phyloP scores from a whole-genome alignment of 2,329 filamentous ascomycete genomes.

The Claviceps fusiformis region DNA sequence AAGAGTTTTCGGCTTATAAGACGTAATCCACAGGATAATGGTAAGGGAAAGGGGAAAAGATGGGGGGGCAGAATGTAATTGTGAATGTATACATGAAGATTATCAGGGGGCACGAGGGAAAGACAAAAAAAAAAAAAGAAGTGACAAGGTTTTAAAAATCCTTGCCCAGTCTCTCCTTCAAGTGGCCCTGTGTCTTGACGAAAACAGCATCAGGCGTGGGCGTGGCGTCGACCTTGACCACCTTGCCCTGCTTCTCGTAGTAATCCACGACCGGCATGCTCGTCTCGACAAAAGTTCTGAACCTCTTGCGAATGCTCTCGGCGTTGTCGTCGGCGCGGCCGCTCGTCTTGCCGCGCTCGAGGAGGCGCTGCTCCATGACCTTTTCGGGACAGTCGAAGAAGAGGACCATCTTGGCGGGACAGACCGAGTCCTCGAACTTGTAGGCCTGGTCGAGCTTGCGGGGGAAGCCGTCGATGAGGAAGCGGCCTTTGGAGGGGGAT shows the following conservation, averaged over 20 bases:
- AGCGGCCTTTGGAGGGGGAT: constrained; percentile 44
- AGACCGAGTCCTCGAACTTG: constrained; percentile 85
- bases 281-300: constrained; percentile 84
- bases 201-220: constrained; percentile 50
- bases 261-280: constrained; percentile 94
- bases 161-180: constrained; percentile 34
- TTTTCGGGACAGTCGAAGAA: constrained; percentile 91
- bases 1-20: not conserved
- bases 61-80: not conserved
- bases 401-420: constrained; percentile 69
- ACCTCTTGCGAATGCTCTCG: constrained; percentile 92
- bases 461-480: constrained; percentile 75
- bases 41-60: not conserved
- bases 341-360: constrained; percentile 86
- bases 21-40: not conserved
- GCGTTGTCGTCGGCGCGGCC: constrained; percentile 87
- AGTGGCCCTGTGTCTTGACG: constrained; percentile 34
- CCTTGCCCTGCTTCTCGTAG: constrained; percentile 62
- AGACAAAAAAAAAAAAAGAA: not conserved
- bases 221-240: constrained; percentile 68
- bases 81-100: not conserved
- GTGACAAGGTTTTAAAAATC: constrained; percentile 12
- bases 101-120: too few relatives aligned
- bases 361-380: constrained; percentile 69
- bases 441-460: constrained; percentile 94